Conservation (phyloP, 2,329 filamentous ascomycete genomes). For the Periglandula ipomoeae region DNA sequence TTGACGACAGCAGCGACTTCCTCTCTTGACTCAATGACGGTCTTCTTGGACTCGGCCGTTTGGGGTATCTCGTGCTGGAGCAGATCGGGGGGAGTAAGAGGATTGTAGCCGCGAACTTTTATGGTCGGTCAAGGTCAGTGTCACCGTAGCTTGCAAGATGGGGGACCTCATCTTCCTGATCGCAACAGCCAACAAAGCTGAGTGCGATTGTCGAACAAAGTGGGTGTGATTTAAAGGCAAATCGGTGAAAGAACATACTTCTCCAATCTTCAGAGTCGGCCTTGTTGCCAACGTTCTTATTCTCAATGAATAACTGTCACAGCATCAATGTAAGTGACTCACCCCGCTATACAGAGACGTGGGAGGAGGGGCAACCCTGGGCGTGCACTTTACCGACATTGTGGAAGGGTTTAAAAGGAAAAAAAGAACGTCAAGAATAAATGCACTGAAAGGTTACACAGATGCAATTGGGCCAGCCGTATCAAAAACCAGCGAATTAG, state of each 20-base stretch:
- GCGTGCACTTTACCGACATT: constrained; percentile 10
- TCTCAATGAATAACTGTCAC: constrained; percentile 62
- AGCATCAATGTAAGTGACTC: constrained; percentile 16
- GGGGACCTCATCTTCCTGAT: not conserved
- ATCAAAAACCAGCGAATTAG: not conserved
- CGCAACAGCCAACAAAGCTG: not conserved
- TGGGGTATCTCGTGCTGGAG: constrained; percentile 85
- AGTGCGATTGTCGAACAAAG: not conserved
- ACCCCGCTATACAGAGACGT: constrained; percentile 11
- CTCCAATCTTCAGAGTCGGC: constrained; percentile 70
- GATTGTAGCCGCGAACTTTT: constrained; percentile 80
- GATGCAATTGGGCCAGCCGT: not conserved
- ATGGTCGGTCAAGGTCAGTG: not conserved
- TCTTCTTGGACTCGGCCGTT: constrained; percentile 48
- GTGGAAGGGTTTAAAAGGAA: not conserved
- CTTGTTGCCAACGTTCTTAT: constrained; percentile 70
- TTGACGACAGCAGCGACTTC: constrained; percentile 67
- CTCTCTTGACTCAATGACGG: constrained; percentile 61
- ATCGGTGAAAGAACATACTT: constrained; percentile 45
- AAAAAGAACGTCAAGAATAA: not conserved
- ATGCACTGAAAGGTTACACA: not conserved
- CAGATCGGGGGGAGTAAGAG: constrained; percentile 83
- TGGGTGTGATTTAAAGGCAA: not conserved
- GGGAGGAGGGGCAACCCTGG: not conserved
- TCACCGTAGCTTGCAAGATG: not conserved